Evolutionary conservation across 306 rosid genomes (phyloP), one percentile per base, ranked within the genome.

Genomic region (Lablab purpureus): DNA sequence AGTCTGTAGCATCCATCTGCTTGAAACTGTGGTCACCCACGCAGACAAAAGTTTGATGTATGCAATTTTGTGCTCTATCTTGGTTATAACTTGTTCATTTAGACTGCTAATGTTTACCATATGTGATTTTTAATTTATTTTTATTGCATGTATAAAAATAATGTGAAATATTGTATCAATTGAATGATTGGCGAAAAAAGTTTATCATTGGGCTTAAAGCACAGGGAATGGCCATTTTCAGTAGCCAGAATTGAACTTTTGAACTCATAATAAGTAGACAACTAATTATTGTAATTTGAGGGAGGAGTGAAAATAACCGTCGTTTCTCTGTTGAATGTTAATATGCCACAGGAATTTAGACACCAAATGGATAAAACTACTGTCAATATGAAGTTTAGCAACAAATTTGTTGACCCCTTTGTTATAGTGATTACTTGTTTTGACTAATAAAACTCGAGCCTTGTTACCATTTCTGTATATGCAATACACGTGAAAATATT

Each of bases 381-480:
- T 52, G 21, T 67, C 15, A 23, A 40, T 67, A 23, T 37, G 67
- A 13, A 66, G 47, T 41, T 56, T 49, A 55, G 62, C 12, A 49
- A 11, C 63, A 64, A 76, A 65, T 65, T 65, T 10, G 43, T 74
- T 25, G 19, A 2, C 45, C 69, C 7, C 28, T 19, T 10, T n/a
- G 46, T 74, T 69, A 60, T 43, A 7, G 14, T n/a, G 1, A 43
- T 27, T 59, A 13, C 37, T 62, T 52, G 52, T 75, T 47, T 59
- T 27, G 45, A 18, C 34, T 6, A 40, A 62, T 46, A 63, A 63
- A 75, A 75, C 62, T 22, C 14, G 47, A 45, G 21, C 12, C 5
- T 45, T 46, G 47, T 60, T 4, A 18, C 50, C 7, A 43, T 73
- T 28, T 46, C 43, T 47, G 21, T 19, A 34, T 63, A 32, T 19